phyloP scores from a whole-genome alignment of 352 stramenopile species.

The Phytophthora nicotianae region DNA sequence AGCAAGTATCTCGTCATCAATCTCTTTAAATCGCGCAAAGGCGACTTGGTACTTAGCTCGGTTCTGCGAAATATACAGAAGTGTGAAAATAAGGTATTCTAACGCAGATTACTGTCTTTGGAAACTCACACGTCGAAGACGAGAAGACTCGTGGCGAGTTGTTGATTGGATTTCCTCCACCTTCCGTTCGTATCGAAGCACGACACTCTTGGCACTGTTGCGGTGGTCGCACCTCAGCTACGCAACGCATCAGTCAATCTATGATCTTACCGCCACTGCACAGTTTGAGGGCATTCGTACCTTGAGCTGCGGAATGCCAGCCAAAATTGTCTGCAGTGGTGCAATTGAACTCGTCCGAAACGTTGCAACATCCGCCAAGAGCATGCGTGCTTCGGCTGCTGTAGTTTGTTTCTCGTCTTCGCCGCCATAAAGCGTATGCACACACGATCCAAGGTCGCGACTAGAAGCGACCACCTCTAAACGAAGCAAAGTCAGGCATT shows the following conservation, averaged over 20 bases:
- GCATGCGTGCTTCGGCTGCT: conserved; percentile 20
- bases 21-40: conserved; percentile 58
- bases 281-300: conserved; percentile 18
- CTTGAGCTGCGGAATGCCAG: conserved; percentile 60
- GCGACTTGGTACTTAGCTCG: conserved; percentile 64
- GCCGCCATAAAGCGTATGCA: conserved; percentile 26
- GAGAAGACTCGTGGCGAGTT: conserved; percentile 45
- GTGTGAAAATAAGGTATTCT: neutral
- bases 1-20: conserved; percentile 57
- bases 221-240: conserved; percentile 73
- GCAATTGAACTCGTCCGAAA: conserved; percentile 63
- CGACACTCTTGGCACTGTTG: conserved; percentile 58
- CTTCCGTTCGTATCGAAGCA: conserved; percentile 66
- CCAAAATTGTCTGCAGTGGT: conserved; percentile 63
- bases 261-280: neutral
- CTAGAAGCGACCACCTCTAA: conserved; percentile 41
- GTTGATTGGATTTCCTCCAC: conserved; percentile 54
- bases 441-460: conserved; percentile 23
- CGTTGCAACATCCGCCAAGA: conserved; percentile 44
- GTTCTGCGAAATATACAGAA: conserved; percentile 47
- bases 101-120: neutral
- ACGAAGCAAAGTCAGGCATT: conserved; percentile 2
- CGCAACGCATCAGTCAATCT: conserved; percentile 6
- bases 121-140: conserved; percentile 58
- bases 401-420: conserved; percentile 24